Conservation (phyloP, 164 flowering plant species). For the Liquidambar formosana region DNA sequence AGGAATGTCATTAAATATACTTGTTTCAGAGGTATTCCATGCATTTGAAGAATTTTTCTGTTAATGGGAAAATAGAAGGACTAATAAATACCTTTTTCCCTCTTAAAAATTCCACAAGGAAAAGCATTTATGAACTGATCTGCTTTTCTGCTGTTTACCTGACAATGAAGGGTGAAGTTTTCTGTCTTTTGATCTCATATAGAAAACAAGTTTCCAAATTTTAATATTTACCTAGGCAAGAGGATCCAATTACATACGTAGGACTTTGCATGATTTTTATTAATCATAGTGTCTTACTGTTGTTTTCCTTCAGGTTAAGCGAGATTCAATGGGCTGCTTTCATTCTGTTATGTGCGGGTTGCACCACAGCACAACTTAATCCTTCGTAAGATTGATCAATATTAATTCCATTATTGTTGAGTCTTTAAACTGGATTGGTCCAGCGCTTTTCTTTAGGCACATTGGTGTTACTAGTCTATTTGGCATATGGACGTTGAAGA, state of each 20-base stretch:
- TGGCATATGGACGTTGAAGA: background rate
- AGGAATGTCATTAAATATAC: background rate
- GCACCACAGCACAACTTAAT: conserved; percentile 95
- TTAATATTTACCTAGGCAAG: no score
- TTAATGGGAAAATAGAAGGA: no score
- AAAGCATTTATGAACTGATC: no score
- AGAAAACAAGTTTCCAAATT: no score
- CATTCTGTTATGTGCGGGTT: conserved; percentile 83
- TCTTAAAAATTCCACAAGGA: no score
- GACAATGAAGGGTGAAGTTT: no score
- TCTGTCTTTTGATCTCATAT: no score
- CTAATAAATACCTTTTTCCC: no score
- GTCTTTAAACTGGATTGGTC: background rate
- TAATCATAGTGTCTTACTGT: background rate
- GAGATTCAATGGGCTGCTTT: conserved; percentile 99
- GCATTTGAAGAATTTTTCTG: background rate
- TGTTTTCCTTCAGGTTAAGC: conserved; percentile 64
- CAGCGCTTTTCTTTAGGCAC: background rate
- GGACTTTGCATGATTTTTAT: background rate
- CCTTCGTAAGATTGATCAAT: conserved; percentile 55
- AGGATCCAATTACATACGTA: no score
- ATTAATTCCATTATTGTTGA: background rate
- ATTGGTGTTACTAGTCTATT: background rate
- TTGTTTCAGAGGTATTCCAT: background rate
- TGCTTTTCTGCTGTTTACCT: no score